Conservation (phyloP, 2,329 filamentous ascomycete species). For the Sarocladium strictum region DNA sequence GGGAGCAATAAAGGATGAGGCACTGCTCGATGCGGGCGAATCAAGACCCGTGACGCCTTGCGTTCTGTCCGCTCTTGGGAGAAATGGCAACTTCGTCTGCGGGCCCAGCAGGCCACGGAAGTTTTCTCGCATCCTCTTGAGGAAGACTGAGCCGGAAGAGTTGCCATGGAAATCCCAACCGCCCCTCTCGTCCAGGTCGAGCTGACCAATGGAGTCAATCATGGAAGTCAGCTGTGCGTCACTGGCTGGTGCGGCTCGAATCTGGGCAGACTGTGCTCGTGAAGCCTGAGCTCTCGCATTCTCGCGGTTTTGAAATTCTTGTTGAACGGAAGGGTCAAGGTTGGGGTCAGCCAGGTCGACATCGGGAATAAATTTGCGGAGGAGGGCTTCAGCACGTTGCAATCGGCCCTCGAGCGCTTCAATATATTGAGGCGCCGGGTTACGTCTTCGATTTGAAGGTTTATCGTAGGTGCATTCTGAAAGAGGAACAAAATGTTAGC, state of each 20-base stretch:
- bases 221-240: conserved; percentile 83
- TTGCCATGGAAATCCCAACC: conserved; percentile 94
- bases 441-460: conserved; percentile 83
- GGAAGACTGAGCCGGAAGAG: conserved; percentile 85
- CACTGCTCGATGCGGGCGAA: conserved; percentile 47
- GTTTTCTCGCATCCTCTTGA: conserved; percentile 80
- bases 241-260: conserved; percentile 39
- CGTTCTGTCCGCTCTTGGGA: conserved; percentile 44
- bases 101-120: conserved; percentile 71
- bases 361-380: conserved; percentile 76
- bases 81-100: conserved; percentile 53
- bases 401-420: conserved; percentile 80
- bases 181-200: conserved; percentile 86
- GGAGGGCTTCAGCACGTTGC: conserved; percentile 73
- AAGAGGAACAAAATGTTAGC: neutral
- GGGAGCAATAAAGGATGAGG: conserved; percentile 54
- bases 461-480: conserved; percentile 95
- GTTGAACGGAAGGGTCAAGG: conserved; percentile 70
- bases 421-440: conserved; percentile 88
- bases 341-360: conserved; percentile 80
- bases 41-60: conserved; percentile 55
- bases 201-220: conserved; percentile 85
- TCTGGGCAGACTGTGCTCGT: conserved; percentile 38
- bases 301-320: conserved; percentile 56
- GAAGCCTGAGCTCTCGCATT: conserved; percentile 40